Base-by-base conservation (phyloP, 768 basidiomycete genomes). In the Hydnomerulius pinastri region DNA sequence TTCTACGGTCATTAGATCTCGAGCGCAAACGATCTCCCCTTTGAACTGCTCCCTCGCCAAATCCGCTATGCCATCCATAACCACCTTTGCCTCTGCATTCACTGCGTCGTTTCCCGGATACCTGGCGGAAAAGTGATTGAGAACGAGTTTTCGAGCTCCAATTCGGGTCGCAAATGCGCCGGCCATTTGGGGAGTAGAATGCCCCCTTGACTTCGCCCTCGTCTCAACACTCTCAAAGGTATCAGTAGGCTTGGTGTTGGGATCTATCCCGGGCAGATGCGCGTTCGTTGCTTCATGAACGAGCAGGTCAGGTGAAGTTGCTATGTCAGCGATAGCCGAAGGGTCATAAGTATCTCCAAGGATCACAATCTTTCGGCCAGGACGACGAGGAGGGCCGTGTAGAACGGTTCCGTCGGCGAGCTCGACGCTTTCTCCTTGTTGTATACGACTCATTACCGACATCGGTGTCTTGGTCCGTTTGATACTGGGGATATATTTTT, bases 221-320 rank as follows among this genome's bases (percentile, higher is more conserved):
- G 68, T 67, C 60, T 89, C 80, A 6, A 92, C 80, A 12, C 60
- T 76, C 58, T 81, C 77, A 52, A 77, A 77, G 6, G 83, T 86
- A 48, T 90, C 89, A 3, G 63, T 68, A 3, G 70, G 67, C 63
- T 87, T 88, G 12, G 84, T 86, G 23, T 71, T 65, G 6, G 70
- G 63, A 55, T 89, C 85, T 51, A 90, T 66, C 3, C 76, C 79
- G 2, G 83, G 85, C 4, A 97, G 70, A 70, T 87, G 82, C 2
- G 92, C 89, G 62, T 95, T 96, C 8, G 92, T 96, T 9, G 90
- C 88, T 69, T 97, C 93, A 60, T 97, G 93, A 25, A 96, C 75
- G 24, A 95, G 71, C 36, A 95, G 55, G 54, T 92, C 87, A 25
- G 86, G 80, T 46, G 81, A 81, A 63, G 68, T 65, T 17, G 87